Conservation (phyloP, 176 grass and related monocot genomes). For the Hsuehochloa calcarea region DNA sequence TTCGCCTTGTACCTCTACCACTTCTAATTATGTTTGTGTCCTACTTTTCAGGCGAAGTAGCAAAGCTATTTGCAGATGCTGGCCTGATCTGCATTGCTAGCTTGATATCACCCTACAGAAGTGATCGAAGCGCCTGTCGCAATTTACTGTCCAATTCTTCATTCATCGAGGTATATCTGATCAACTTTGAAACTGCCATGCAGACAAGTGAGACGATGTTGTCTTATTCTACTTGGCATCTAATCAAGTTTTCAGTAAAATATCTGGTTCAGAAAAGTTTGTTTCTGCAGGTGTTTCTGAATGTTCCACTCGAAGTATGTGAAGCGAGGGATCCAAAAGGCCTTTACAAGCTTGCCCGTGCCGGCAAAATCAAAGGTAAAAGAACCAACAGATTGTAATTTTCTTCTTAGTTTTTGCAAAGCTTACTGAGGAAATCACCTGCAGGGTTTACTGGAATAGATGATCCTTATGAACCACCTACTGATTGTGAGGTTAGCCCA, state of each 20-base stretch:
- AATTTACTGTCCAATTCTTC: constrained; percentile 46
- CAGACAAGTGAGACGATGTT: background rate
- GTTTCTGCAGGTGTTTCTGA: constrained; percentile 65
- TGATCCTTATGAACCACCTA: constrained; percentile 82
- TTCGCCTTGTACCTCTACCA: background rate
- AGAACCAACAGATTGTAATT: background rate
- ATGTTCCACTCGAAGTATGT: constrained; percentile 74
- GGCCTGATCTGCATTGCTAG: constrained; percentile 85
- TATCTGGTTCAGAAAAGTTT: background rate
- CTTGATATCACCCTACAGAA: constrained; percentile 82
- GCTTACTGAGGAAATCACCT: background rate
- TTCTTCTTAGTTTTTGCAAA: background rate
- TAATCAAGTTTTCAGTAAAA: background rate
- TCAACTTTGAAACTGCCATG: too few relatives aligned
- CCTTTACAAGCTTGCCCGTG: constrained; percentile 87
- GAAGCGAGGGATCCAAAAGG: constrained; percentile 90
- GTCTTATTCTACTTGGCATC: background rate
- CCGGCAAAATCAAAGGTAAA: constrained; percentile 87
- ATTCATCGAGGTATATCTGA: constrained; percentile 63
- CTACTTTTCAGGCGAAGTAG: constrained; percentile 64
- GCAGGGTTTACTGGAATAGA: constrained; percentile 88
- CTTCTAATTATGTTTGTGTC: background rate
- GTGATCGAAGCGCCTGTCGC: constrained; percentile 59
- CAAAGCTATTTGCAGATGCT: constrained; percentile 83
- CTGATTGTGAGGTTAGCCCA: constrained; percentile 63